phyloP scores from a whole-genome alignment of 345 rosid genomes.

The Conringia planisiliqua region DNA sequence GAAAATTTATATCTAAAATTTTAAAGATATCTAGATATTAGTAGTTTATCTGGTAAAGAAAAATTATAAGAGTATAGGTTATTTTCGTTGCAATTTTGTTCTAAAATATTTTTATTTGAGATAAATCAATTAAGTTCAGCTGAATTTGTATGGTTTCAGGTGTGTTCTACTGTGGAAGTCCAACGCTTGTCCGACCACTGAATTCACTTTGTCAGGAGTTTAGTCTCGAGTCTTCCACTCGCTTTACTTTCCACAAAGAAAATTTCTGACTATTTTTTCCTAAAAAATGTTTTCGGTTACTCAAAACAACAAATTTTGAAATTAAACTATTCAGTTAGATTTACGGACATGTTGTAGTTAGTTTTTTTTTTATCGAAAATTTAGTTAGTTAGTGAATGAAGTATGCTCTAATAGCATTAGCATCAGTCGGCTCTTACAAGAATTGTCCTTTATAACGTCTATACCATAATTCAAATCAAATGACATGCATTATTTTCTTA shows the following conservation, averaged over 20 bases:
- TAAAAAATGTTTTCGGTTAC: not conserved
- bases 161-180: constrained; percentile 92
- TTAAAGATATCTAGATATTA: not conserved
- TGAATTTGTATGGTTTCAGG: constrained; percentile 45
- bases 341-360: not conserved
- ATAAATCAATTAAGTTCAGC: not conserved
- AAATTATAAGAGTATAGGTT: not conserved
- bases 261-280: constrained; percentile 44
- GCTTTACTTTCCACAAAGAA: constrained; percentile 87
- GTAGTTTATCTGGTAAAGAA: not conserved
- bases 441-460: not conserved
- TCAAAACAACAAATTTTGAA: not conserved
- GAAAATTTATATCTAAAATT: not conserved
- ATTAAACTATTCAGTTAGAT: not conserved
- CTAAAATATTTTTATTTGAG: not conserved
- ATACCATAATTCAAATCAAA: not conserved
- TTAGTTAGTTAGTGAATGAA: not conserved
- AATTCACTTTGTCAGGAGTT: constrained; percentile 69
- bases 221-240: constrained; percentile 63
- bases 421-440: not conserved
- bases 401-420: not conserved
- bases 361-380: too few species aligned
- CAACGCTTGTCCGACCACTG: constrained; percentile 58
- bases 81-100: not conserved
- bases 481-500: not conserved